Evolutionary conservation across 345 rosid species (phyloP), one percentile per base, ranked within the genome.

Genomic region (Raphanus raphanistrum): DNA sequence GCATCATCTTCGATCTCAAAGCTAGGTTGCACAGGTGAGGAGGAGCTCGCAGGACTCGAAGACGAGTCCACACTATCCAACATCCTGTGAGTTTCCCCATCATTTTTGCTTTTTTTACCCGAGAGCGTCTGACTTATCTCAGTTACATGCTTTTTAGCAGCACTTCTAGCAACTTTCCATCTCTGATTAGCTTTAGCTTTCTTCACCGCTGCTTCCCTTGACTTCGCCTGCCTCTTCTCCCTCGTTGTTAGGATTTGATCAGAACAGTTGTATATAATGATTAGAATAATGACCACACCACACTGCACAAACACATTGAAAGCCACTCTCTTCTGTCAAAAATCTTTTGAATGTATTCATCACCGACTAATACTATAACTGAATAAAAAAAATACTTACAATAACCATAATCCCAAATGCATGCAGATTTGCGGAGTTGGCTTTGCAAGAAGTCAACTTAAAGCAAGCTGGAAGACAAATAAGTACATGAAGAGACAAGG

Each of bases 191-290:
- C 96, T 83, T 79, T 88, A 45, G 90, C 93, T 63, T 86, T 88
- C 85, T 87, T 88, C 58, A 90, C 98, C 0, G 98, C 97, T 71
- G 97, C 87, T 77, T 91, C 97, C 73, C 98, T 88, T 65, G 97
- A 86, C 68, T 92, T 90, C 6, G 98, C 91, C 33, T 82, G 78
- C 77, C 96, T 86, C 66, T 88, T 89, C 64, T 92, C 94, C 77
- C 96, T 87, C 29, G 86, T 88, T 21, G 87, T 79, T 35, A 92
- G 83, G 71, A 95, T 87, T 85, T 92, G 99, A 71, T 89, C 99
- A 12, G 93, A 92, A 75, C 93, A 95, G 62, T 92, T 90, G 87
- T 95, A 91, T 70, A 95, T 84, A 81, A 92, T 87, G 62, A 95
- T 88, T 13, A 95, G 85, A 63, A 92, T 72, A 72, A 96, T 90